Evolutionary conservation across 2,329 filamentous ascomycete species (phyloP).

Genomic region (Colletotrichum theobromicola): DNA sequence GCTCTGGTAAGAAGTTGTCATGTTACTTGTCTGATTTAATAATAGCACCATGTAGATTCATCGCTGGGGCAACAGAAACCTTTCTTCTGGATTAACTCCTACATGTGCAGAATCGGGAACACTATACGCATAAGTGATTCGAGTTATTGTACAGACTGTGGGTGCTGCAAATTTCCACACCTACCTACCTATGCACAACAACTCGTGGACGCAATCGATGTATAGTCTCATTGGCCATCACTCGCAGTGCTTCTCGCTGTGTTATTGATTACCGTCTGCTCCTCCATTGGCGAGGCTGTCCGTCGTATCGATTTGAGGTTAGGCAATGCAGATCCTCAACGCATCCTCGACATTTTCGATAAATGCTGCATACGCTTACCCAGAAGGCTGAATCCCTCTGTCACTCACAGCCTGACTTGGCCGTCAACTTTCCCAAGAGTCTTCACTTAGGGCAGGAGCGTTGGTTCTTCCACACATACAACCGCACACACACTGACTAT

Average conservation of each 20-base stretch:
- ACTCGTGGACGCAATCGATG: not conserved
- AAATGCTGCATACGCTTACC: not conserved
- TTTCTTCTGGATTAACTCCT: no score
- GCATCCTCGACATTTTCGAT: not conserved
- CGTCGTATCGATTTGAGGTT: not conserved
- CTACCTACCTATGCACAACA: not conserved
- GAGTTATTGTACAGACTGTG: not conserved
- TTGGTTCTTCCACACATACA: not conserved
- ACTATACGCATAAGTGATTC: not conserved
- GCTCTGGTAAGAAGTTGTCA: no score
- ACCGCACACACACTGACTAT: fast-evolving
- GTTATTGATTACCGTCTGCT: not conserved
- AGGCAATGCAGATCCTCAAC: not conserved
- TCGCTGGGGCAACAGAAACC: no score
- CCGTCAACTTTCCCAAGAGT: not conserved
- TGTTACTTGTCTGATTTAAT: no score
- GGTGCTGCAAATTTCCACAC: not conserved
- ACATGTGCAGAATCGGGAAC: no score
- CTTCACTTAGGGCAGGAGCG: not conserved
- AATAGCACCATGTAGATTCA: no score
- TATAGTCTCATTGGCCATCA: not conserved
- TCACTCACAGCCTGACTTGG: not conserved
- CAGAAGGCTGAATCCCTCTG: not conserved
- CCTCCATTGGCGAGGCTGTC: not conserved
- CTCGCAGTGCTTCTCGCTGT: not conserved